Conservation (phyloP, 495 filamentous ascomycete species). For the Darksidea phi region DNA sequence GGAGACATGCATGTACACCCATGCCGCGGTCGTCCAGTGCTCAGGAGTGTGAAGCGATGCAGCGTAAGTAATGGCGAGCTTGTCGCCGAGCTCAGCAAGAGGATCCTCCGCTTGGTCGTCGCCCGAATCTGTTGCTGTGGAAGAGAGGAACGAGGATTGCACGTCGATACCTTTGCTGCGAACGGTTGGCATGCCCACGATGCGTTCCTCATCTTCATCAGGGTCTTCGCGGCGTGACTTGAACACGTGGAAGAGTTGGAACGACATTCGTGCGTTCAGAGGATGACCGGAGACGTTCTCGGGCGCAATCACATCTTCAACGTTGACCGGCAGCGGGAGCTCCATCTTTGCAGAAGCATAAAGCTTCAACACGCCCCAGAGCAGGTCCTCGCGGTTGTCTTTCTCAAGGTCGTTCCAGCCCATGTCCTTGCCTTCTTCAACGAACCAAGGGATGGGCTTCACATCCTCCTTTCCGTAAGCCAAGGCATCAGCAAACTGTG, state of each 20-base stretch:
- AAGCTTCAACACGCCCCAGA: constrained; percentile 81
- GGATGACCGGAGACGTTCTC: constrained; percentile 63
- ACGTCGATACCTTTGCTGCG: not conserved
- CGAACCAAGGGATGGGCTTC: constrained; percentile 60
- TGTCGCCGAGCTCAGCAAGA: constrained; percentile 51
- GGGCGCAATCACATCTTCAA: constrained; percentile 58
- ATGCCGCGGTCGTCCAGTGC: constrained; percentile 67
- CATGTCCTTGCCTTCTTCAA: constrained; percentile 49
- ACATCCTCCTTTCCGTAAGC: constrained; percentile 56
- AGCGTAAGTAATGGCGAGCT: constrained; percentile 67
- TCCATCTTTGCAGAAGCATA: constrained; percentile 53
- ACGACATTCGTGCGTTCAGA: constrained; percentile 70
- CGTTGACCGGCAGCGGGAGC: constrained; percentile 48
- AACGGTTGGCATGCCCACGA: constrained; percentile 23
- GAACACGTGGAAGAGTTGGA: constrained; percentile 69
- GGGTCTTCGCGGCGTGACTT: constrained; percentile 39
- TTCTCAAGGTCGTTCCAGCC: constrained; percentile 52
- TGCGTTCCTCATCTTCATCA: constrained; percentile 26
- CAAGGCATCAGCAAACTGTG: constrained; percentile 67
- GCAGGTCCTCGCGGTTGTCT: constrained; percentile 67
- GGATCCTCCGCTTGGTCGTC: constrained; percentile 40
- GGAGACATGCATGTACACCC: constrained; percentile 74
- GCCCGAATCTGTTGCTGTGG: constrained; percentile 11
- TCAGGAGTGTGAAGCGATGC: constrained; percentile 66
- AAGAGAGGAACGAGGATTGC: constrained; percentile 17